Conservation (phyloP, 2,329 filamentous ascomycete species). For the Furcasterigmium sp. region DNA sequence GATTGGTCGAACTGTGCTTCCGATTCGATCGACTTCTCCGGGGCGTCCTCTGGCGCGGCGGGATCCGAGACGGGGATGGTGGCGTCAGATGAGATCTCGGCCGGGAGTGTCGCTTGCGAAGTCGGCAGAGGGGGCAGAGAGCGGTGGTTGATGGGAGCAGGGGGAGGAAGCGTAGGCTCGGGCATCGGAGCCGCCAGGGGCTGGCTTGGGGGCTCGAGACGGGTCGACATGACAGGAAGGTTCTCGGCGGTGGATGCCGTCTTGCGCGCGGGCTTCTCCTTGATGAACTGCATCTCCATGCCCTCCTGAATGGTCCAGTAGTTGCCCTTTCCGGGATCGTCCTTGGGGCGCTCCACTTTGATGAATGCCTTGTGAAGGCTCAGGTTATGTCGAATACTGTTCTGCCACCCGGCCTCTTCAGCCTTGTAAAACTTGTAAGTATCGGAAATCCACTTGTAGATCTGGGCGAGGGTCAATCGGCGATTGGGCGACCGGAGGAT, state of each 20-base stretch:
- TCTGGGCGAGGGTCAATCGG: slow-evolving; percentile 84
- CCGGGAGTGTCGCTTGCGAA: slow-evolving; percentile 34
- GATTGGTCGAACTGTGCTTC: slow-evolving; percentile 40
- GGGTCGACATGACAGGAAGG: slow-evolving; percentile 51
- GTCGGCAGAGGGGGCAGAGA: slow-evolving; percentile 34
- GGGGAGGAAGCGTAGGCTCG: slow-evolving; percentile 45
- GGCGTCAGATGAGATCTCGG: slow-evolving; percentile 70
- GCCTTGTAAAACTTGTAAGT: slow-evolving; percentile 83
- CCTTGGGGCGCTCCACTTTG: slow-evolving; percentile 93
- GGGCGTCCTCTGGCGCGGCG: slow-evolving; percentile 46
- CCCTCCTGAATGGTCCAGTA: slow-evolving; percentile 95
- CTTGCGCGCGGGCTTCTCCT: slow-evolving; percentile 71
- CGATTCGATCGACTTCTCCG: slow-evolving; percentile 35
- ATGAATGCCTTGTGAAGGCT: slow-evolving; percentile 95
- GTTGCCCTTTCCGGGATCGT: slow-evolving; percentile 94
- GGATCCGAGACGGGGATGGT: slow-evolving; percentile 70
- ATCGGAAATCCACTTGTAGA: slow-evolving; percentile 99
- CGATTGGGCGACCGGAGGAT: slow-evolving; percentile 82
- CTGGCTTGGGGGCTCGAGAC: slow-evolving; percentile 43
- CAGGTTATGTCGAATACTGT: slow-evolving; percentile 97
- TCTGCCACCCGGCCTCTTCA: slow-evolving; percentile 91
- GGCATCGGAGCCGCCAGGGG: slow-evolving; percentile 31
- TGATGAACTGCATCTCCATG: slow-evolving; percentile 83
- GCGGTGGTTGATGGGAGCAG: slow-evolving; percentile 27
- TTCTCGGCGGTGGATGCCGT: slow-evolving; percentile 50